phyloP scores from a whole-genome alignment of 2,329 filamentous ascomycete species.

The Cordyceps javanica region DNA sequence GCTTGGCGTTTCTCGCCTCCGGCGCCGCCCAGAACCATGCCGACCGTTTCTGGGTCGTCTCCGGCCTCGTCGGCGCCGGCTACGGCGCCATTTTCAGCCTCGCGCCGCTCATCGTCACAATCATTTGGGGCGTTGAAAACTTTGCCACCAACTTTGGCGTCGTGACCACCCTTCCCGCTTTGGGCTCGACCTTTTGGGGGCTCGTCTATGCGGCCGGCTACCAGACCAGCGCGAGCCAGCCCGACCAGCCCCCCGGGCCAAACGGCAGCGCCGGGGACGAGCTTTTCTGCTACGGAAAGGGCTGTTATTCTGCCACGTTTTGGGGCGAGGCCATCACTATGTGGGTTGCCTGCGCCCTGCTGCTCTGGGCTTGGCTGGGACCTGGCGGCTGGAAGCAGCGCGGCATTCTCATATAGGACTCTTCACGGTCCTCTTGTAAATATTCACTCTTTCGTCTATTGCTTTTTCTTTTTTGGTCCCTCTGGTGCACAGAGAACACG shows the following conservation, averaged over 20 bases:
- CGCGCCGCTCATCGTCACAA: conserved; percentile 86
- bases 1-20: conserved; percentile 71
- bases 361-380: conserved; percentile 78
- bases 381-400: conserved; percentile 67
- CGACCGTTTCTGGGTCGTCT: conserved; percentile 79
- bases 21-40: conserved; percentile 68
- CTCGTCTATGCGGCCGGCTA: conserved; percentile 81
- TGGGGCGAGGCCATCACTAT: conserved; percentile 82
- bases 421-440: not conserved
- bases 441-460: not conserved
- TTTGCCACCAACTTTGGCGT: conserved; percentile 98
- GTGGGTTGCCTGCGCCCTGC: conserved; percentile 66
- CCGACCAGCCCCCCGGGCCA: conserved; percentile 22
- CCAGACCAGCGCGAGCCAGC: conserved; percentile 54
- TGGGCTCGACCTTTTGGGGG: conserved; percentile 85
- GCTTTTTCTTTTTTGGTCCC: not conserved
- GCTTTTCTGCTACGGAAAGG: conserved; percentile 70
- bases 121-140: conserved; percentile 98
- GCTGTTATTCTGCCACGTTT: conserved; percentile 75
- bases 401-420: conserved; percentile 57
- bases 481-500: not conserved
- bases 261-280: conserved; percentile 34
- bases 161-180: conserved; percentile 82
- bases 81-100: conserved; percentile 90
- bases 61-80: conserved; percentile 76